These are phyloP conservation scores for Erythrophleum ivorense DNA, from an alignment of 331 rosid species.

Conservation along the genomic window DNA sequence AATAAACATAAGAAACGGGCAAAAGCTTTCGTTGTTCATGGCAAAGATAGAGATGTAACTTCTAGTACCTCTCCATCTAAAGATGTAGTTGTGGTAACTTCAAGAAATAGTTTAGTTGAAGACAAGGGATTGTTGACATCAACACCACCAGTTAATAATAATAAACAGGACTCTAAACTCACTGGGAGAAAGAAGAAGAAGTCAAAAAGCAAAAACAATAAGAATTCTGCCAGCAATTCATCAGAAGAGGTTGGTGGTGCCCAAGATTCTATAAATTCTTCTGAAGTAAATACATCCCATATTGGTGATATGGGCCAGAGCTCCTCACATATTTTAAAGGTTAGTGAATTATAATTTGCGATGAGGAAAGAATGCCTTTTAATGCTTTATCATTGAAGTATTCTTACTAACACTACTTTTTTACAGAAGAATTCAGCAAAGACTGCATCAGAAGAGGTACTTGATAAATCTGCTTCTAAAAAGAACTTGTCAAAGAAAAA, in stretches of 20 bases:
- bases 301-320: constrained; percentile 34
- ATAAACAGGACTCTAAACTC: constrained; percentile 44
- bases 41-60: constrained; percentile 39
- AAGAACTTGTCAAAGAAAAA: constrained; percentile 53
- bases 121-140: constrained; percentile 37
- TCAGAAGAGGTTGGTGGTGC: constrained; percentile 39
- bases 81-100: constrained; percentile 36
- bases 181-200: constrained; percentile 48
- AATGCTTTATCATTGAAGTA: constrained; percentile 32
- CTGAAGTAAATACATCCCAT: constrained; percentile 47
- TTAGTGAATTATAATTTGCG: constrained; percentile 35
- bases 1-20: constrained; percentile 45
- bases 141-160: constrained; percentile 31
- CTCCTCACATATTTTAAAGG: constrained; percentile 45
- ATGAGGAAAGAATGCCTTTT: constrained; percentile 7
- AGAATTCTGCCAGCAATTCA: constrained; percentile 41
- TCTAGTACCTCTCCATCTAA: constrained; percentile 42
- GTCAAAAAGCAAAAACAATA: constrained; percentile 57
- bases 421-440: constrained; percentile 54
- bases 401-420: constrained; percentile 52
- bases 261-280: constrained; percentile 45
- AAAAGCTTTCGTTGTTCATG: constrained; percentile 44
- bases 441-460: constrained; percentile 42
- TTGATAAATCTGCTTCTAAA: constrained; percentile 49
- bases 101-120: constrained; percentile 39